phyloP scores from a whole-genome alignment of 306 rosid genomes.

The Cyamopsis tetragonoloba region DNA sequence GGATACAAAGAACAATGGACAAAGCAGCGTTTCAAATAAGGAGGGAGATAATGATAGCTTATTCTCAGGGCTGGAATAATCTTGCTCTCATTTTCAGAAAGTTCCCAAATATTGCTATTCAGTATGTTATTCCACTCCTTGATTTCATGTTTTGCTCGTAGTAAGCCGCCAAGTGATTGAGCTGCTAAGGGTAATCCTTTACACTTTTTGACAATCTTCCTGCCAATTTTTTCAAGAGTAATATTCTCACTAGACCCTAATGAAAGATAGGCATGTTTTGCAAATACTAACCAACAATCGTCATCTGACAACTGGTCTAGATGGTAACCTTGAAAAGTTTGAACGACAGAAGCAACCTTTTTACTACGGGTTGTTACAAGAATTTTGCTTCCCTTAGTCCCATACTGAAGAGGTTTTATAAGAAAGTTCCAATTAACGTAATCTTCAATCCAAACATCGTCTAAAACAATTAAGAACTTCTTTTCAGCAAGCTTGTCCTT shows the following conservation, averaged over 20 bases:
- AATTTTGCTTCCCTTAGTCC: background rate
- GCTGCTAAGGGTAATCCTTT: slow-evolving; percentile 15
- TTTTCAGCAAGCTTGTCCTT: too few species aligned
- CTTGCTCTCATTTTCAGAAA: too few species aligned
- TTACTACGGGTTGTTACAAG: background rate
- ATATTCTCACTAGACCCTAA: background rate
- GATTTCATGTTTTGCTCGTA: background rate
- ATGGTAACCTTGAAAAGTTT: background rate
- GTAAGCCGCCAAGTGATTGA: slow-evolving; percentile 5
- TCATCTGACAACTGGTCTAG: background rate
- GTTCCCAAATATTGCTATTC: too few species aligned
- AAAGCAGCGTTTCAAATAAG: too few species aligned
- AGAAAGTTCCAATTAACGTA: background rate
- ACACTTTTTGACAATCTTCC: background rate
- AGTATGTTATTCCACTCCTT: too few species aligned
- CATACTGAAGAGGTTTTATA: background rate
- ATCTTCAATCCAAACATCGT: too few species aligned
- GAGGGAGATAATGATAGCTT: too few species aligned
- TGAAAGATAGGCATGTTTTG: background rate
- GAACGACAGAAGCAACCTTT: background rate
- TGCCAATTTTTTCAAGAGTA: background rate
- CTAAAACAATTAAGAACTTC: too few species aligned
- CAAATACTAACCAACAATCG: background rate
- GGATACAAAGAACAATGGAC: too few species aligned
- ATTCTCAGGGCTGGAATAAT: too few species aligned